Conservation (phyloP, 2,329 filamentous ascomycete species). For the Colletotrichum salicis region DNA sequence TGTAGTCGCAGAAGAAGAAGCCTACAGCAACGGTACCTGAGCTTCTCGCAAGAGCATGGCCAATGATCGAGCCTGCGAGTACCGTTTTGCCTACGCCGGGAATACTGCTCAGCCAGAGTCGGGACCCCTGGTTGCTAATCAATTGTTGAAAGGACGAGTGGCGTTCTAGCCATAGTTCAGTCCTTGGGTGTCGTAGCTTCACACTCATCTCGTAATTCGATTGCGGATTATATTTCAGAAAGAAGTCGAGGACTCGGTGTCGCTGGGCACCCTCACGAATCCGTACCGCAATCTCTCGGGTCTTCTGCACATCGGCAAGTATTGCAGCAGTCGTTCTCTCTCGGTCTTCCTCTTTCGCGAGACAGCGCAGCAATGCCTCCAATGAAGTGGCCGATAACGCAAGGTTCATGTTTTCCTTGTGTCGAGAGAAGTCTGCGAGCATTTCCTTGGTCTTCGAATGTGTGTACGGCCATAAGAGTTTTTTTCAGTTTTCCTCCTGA, state of each 20-base stretch:
- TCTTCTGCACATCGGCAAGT: not conserved
- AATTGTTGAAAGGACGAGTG: not conserved
- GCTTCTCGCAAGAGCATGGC: not conserved
- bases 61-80: not conserved
- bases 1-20: slow-evolving; percentile 29
- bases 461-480: not conserved
- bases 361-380: not conserved
- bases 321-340: fast-evolving
- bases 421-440: not conserved
- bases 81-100: slow-evolving; percentile 15
- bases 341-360: not conserved
- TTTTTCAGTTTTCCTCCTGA: not conserved
- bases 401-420: slow-evolving; percentile 14
- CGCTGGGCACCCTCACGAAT: not conserved
- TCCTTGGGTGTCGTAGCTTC: not conserved
- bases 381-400: slow-evolving; percentile 7
- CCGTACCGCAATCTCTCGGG: not conserved
- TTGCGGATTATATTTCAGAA: slow-evolving; percentile 12
- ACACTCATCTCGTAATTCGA: slow-evolving; percentile 13
- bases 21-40: not conserved
- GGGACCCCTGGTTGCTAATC: not conserved
- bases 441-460: not conserved
- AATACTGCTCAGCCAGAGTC: slow-evolving; percentile 11
- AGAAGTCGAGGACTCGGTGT: not conserved
- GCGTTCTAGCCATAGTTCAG: not conserved